Percentiles rank a stretch among this genome's conserved stretches.
These are phyloP conservation scores for Debaryomycetaceae sp. DNA, from an alignment of 1,139 yeast species.

Conservation along the genomic window DNA sequence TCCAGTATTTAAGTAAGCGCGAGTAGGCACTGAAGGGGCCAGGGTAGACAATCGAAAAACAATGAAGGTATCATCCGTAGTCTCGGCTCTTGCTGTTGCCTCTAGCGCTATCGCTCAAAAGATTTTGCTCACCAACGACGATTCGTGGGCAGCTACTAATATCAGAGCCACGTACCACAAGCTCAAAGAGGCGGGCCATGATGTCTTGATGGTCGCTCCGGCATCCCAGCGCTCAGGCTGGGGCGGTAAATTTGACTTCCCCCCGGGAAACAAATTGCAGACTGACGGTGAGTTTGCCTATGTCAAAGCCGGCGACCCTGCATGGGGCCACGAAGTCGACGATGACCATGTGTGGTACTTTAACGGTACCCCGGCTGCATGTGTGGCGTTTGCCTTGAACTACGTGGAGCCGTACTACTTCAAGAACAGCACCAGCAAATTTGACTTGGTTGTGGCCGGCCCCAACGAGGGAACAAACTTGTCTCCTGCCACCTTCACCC, in stretches of 20 bases:
- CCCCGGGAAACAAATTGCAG: conserved; percentile 28
- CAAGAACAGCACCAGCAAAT: conserved; percentile 12
- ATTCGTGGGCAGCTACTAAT: conserved; percentile 49
- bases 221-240: conserved; percentile 50
- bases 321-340: conserved; percentile 36
- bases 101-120: conserved; percentile 21
- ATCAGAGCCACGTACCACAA: conserved; percentile 49
- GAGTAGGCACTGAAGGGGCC: too few species aligned
- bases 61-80: neutral
- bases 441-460: conserved; percentile 36
- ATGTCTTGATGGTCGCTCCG: conserved; percentile 47
- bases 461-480: conserved; percentile 38
- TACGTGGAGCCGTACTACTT: conserved; percentile 32
- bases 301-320: conserved; percentile 31
- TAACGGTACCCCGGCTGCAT: conserved; percentile 38
- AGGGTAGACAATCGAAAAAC: too few species aligned
- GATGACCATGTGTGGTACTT: conserved; percentile 38
- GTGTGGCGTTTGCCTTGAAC: conserved; percentile 32
- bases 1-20: too few species aligned
- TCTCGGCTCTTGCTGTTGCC: neutral
- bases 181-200: conserved; percentile 44
- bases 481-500: conserved; percentile 29
- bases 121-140: conserved; percentile 50
- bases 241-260: conserved; percentile 43
- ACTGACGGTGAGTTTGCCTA: conserved; percentile 33